Evolutionary conservation across 1,284 basidiomycete genomes (phyloP).

Genomic region (Fomitopsis pinicola): DNA sequence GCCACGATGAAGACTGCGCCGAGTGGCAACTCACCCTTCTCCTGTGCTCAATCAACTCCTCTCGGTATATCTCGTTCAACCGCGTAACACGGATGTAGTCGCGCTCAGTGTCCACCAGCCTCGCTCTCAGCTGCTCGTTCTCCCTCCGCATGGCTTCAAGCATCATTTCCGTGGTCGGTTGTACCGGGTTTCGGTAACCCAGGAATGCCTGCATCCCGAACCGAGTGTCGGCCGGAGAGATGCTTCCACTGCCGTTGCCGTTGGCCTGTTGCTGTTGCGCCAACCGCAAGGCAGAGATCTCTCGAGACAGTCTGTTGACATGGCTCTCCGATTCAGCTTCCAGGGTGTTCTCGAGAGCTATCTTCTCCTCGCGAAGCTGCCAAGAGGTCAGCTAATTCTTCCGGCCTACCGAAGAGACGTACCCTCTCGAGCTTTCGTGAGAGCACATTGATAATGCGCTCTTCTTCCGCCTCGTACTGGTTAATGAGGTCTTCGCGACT

Average conservation of each 20-base stretch:
- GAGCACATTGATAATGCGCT: slow-evolving; percentile 76
- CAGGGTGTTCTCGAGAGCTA: slow-evolving; percentile 72
- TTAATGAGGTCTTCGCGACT: slow-evolving; percentile 73
- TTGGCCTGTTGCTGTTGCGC: slow-evolving; percentile 39
- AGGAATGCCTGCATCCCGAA: slow-evolving; percentile 14
- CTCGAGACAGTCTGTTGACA: slow-evolving; percentile 68
- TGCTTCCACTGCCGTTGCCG: slow-evolving; percentile 29
- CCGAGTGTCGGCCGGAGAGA: slow-evolving; percentile 26
- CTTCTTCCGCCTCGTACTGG: slow-evolving; percentile 83
- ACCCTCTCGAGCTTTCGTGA: slow-evolving; percentile 79
- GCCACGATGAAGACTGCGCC: not conserved
- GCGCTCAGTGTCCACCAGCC: slow-evolving; percentile 66
- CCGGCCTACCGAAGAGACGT: slow-evolving; percentile 16
- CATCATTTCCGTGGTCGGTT: slow-evolving; percentile 58
- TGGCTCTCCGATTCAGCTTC: slow-evolving; percentile 79
- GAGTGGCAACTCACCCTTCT: slow-evolving; percentile 53
- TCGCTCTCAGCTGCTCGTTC: slow-evolving; percentile 64
- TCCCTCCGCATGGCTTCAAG: slow-evolving; percentile 70
- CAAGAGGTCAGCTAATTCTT: slow-evolving; percentile 1
- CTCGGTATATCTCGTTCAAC: slow-evolving; percentile 76
- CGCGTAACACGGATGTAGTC: slow-evolving; percentile 68
- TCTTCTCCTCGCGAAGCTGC: slow-evolving; percentile 77
- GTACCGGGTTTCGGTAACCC: slow-evolving; percentile 30
- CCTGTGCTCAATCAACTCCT: slow-evolving; percentile 74
- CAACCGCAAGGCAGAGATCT: slow-evolving; percentile 60